Evolutionary conservation across 805 yeast species (phyloP).

Genomic region (Myxozyma udenii): DNA sequence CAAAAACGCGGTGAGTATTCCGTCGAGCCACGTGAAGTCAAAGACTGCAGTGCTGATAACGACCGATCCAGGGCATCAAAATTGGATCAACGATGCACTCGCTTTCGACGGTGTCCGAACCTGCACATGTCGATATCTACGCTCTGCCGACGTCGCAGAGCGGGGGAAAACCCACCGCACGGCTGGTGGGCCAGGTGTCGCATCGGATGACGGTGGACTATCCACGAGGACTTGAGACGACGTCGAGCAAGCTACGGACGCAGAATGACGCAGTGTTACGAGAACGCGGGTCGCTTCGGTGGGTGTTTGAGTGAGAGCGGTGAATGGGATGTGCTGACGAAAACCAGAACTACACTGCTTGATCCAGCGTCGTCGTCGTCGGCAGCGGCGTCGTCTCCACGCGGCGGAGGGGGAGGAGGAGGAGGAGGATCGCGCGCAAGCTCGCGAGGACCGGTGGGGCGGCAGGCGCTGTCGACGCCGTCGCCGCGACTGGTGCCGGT

Average conservation of each 20-base stretch:
- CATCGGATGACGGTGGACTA: slow-evolving; percentile 30
- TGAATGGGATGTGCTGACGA: neutral
- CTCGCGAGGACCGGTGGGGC: neutral
- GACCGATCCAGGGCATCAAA: slow-evolving; percentile 21
- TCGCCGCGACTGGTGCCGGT: slow-evolving; percentile 22
- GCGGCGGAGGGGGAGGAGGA: too few relatives aligned
- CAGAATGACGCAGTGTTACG: slow-evolving; percentile 25
- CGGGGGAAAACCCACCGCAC: neutral
- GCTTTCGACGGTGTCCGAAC: slow-evolving; percentile 12
- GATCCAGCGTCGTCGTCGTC: slow-evolving; percentile 9
- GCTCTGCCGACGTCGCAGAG: neutral
- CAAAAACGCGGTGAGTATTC: slow-evolving; percentile 14
- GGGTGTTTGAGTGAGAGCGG: neutral
- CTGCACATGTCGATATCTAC: slow-evolving; percentile 13
- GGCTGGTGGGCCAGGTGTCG: slow-evolving; percentile 30
- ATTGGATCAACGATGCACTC: slow-evolving; percentile 15
- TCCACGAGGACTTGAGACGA: slow-evolving; percentile 5
- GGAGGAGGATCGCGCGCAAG: slow-evolving; percentile 4
- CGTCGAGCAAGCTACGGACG: slow-evolving; percentile 23
- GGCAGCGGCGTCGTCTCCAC: too few relatives aligned
- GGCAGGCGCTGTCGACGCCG: slow-evolving; percentile 9
- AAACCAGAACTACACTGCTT: slow-evolving; percentile 11
- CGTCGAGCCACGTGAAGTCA: neutral
- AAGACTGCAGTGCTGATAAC: neutral
- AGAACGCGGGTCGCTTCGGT: slow-evolving; percentile 18